Percentiles rank a stretch among this genome's conserved stretches.
Evolutionary conservation across 352 stramenopile species (phyloP).

Genomic region (Blastocystis hominis): DNA sequence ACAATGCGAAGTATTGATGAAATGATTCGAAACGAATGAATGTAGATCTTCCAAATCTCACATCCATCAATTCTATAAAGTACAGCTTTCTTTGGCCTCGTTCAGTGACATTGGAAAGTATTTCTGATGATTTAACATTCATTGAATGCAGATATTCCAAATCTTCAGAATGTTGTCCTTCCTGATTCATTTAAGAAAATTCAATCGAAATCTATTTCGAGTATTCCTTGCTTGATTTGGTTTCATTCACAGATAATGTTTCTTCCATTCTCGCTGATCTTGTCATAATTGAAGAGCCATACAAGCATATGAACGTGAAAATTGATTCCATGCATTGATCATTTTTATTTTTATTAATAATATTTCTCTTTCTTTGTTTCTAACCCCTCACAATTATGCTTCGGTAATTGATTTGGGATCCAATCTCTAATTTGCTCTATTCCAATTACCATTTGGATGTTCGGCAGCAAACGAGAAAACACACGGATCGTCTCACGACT

Average conservation of each 20-base stretch:
- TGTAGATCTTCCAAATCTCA: neutral
- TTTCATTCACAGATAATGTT: no score
- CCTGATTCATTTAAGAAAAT: neutral
- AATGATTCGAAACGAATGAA: neutral
- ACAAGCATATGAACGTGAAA: no score
- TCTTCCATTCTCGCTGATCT: no score
- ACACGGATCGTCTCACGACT: neutral
- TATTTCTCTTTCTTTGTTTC: no score
- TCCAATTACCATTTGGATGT: neutral
- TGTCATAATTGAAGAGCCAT: no score
- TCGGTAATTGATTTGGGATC: no score
- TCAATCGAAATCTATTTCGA: neutral
- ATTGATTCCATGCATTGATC: no score
- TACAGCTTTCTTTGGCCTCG: neutral
- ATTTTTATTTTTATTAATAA: no score
- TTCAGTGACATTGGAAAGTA: neutral
- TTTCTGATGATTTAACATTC: neutral
- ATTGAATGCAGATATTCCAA: neutral
- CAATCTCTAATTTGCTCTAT: no score
- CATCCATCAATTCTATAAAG: no score
- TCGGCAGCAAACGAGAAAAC: neutral
- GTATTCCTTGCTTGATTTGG: neutral
- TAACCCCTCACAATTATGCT: no score
- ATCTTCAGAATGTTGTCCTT: neutral
- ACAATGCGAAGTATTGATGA: neutral